Percentiles rank a stretch among this genome's conserved stretches.
phyloP scores from a whole-genome alignment of 139 green algal species.

The Chlamydomonas asymmetrica region DNA sequence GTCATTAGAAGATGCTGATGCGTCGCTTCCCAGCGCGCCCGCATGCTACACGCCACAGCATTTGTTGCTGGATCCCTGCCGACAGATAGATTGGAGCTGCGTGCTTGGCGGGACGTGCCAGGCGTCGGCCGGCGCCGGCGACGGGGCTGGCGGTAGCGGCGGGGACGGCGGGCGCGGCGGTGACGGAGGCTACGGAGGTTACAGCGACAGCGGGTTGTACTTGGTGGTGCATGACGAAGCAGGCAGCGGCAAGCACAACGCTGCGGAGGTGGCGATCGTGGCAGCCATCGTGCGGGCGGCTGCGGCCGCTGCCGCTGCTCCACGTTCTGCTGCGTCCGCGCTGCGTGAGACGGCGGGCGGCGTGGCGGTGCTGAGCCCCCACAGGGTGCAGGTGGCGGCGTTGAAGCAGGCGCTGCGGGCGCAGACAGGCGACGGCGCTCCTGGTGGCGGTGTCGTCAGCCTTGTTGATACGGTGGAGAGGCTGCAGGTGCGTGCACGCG shows the following conservation, averaged over 20 bases:
- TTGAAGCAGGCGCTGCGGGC: background rate
- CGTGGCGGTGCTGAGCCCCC: conserved; percentile 23
- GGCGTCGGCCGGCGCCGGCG: no score
- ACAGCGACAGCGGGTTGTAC: background rate
- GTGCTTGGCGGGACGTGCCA: no score
- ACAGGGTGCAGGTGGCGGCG: conserved; percentile 12
- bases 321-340: background rate
- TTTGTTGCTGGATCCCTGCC: no score
- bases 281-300: background rate
- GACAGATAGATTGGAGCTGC: no score
- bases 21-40: no score
- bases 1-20: no score
- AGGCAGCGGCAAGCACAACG: background rate
- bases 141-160: no score
- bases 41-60: no score
- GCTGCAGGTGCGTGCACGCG: conserved; percentile 9
- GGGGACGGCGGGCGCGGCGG: no score
- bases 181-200: background rate
- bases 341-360: background rate
- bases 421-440: background rate
- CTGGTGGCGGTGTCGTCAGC: background rate
- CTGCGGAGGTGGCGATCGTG: conserved; percentile 12
- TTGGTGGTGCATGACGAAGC: conserved; percentile 26
- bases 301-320: background rate
- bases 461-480: conserved; percentile 16